These are phyloP conservation scores for Pleurotus platypus DNA, from an alignment of 768 basidiomycete species.

Conservation along the genomic window DNA sequence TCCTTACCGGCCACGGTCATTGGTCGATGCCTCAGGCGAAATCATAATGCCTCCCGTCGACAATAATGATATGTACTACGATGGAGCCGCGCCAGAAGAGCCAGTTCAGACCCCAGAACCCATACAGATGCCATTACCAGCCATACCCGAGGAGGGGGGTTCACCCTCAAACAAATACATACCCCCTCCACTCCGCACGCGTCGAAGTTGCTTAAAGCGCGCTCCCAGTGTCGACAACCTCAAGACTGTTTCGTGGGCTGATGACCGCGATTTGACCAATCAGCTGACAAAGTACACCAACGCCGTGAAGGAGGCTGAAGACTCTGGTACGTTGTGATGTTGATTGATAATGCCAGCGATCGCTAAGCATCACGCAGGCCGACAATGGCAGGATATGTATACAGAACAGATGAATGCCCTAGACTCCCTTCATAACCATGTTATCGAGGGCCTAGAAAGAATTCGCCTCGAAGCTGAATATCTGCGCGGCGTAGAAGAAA, in stretches of 20 bases:
- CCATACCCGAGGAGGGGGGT: not conserved
- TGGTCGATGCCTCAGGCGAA: not conserved
- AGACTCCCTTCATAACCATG: slow-evolving; percentile 51
- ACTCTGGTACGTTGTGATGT: slow-evolving; percentile 25
- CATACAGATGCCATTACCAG: not conserved
- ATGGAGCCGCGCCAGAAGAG: not conserved
- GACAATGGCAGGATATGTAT: slow-evolving; percentile 59
- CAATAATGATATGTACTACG: not conserved
- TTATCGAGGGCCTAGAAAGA: slow-evolving; percentile 39
- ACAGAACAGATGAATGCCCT: slow-evolving; percentile 61
- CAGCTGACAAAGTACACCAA: slow-evolving; percentile 48
- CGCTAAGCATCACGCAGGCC: slow-evolving; percentile 30
- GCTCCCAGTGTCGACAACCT: slow-evolving; percentile 49
- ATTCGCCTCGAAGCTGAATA: slow-evolving; percentile 42
- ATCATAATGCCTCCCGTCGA: not conserved
- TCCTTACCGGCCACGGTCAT: not conserved
- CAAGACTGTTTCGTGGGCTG: slow-evolving; percentile 77
- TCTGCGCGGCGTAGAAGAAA: slow-evolving; percentile 37
- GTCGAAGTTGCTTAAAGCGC: slow-evolving; percentile 66
- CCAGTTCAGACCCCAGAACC: not conserved
- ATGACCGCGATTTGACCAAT: slow-evolving; percentile 56
- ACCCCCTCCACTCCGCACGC: slow-evolving; percentile 29
- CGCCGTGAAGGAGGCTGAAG: slow-evolving; percentile 34
- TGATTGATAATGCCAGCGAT: not conserved
- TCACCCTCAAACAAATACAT: not conserved